Evolutionary conservation across 179 eudicot species (phyloP), one percentile per base, ranked within the genome.

Genomic region (Amaranthus tricolor): DNA sequence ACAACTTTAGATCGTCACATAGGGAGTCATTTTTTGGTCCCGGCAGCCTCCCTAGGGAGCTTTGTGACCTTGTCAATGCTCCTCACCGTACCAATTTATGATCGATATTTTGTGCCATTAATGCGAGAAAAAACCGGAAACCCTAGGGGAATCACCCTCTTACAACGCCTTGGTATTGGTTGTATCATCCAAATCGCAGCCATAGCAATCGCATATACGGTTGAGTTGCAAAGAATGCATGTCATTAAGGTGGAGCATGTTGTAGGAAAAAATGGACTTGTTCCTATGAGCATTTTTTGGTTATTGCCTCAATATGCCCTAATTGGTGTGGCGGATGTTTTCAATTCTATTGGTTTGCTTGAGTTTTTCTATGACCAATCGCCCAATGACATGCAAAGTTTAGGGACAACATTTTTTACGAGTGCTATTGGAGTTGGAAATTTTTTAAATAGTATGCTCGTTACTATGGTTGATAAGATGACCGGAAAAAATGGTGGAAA

Each of bases 351-450:
- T 56, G 95, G 97, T 0, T 73, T 90, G 84, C 77, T 91, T 15
- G 97, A 91, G 77, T 91, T 91, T 50, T 91, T 90, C 83, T 91
- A 91, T 40, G 97, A 91, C 21, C 97, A 91, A 58, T 88, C 95
- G 0, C 97, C 97, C 0, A 89, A 87, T 20, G 95, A 90, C 73
- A 90, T 87, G 93, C 94, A 87, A 56, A 91, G 97, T 80, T 79
- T 91, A 1, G 97, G 97, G 79, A 91, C 97, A 5, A 91, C 95
- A 8, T 91, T 88, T 65, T 91, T 90, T 67, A 91, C 95, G 0
- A 91, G 97, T 17, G 86, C 92, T 55, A 85, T 90, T 14, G 95
- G 97, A 0, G 88, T 91, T 3, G 97, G 97, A 62, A 91, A 88
- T 67, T 90, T 91, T 78, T 78, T 90, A 74, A 91, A 91, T 52